Percentiles rank a stretch among this genome's conserved stretches.
Evolutionary conservation across 805 yeast genomes (phyloP).

Genomic region (Suhomyces sp.): DNA sequence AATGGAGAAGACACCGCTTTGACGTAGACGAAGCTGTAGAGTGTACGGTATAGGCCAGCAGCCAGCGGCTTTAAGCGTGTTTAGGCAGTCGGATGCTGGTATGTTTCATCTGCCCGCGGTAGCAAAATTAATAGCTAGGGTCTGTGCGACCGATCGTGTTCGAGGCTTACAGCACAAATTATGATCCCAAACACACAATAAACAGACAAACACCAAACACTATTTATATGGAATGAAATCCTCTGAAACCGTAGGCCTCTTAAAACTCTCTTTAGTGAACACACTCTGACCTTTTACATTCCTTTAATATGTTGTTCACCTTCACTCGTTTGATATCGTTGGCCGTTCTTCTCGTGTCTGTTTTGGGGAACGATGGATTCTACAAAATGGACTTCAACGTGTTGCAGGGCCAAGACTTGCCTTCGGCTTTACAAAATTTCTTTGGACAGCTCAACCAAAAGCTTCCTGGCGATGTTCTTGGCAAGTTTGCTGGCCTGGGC

Average conservation of each 20-base stretch:
- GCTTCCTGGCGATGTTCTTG: neutral
- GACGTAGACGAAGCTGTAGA: neutral
- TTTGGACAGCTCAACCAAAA: conserved; percentile 4
- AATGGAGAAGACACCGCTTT: neutral
- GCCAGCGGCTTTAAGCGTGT: neutral
- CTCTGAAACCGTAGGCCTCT: neutral
- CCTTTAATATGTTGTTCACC: neutral
- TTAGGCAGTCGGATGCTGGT: neutral
- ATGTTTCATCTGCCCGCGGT: neutral
- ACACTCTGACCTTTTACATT: neutral
- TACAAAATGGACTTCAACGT: conserved; percentile 23
- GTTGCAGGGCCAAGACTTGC: conserved; percentile 17
- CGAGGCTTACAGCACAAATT: neutral
- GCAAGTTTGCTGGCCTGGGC: neutral
- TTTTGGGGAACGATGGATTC: conserved; percentile 18
- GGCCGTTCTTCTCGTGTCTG: conserved; percentile 7
- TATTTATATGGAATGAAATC: neutral
- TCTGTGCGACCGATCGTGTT: neutral
- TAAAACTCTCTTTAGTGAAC: neutral
- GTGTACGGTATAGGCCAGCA: neutral
- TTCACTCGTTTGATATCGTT: conserved; percentile 8
- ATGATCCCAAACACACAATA: neutral
- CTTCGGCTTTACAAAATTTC: conserved; percentile 16
- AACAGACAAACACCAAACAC: neutral
- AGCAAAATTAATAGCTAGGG: neutral